Evolutionary conservation across 176 grass and related monocot genomes (phyloP), one percentile per base, ranked within the genome.

Genomic region (Otatea glauca): DNA sequence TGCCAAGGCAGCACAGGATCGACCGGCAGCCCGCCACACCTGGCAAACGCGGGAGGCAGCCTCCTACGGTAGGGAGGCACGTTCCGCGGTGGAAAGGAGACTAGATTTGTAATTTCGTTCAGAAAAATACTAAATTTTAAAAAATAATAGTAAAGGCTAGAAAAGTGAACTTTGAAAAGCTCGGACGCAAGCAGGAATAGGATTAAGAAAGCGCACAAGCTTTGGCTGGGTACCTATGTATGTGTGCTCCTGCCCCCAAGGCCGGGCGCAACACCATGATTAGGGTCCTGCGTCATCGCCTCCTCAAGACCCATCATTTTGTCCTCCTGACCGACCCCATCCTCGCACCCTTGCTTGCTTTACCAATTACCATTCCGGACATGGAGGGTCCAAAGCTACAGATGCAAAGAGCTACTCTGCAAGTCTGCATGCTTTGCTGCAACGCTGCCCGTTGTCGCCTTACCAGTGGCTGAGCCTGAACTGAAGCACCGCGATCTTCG

Each of bases 251-350:
- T 45, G 62, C 6, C 59, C 41, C 60, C 74, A 50, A 69, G 32
- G 23, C 72, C 84, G 6, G 47, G 67, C 12, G 44, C 62, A 81
- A 68, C 89, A 88, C 75, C 75, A 97, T 97, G 83, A 94, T 94
- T 23, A 55, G 53, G 44, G 56, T 42, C 81, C 47, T 80, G 86
- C 90, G 88, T 89, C 90, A 88, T 77, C 82, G 53, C 85, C 51
- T 78, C 59, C 53, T 67, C 77, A 32, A 75, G 69, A 45, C 13
- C 73, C 77, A 97, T 92, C 95, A 94, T 94, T 48, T 49, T 91
- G 94, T 87, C 92, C 85, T 86, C 83, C 68, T 45, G 45, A 82
- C 50, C 18, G 38, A 16, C 80, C 27, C 70, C 71, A 25, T 65
- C 43, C 25, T 34, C 65, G 25, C 27, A 47, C 34, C 76, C 45